Conservation (phyloP, 371 early-diverging fungal genomes). For the Actinomucor elegans region DNA sequence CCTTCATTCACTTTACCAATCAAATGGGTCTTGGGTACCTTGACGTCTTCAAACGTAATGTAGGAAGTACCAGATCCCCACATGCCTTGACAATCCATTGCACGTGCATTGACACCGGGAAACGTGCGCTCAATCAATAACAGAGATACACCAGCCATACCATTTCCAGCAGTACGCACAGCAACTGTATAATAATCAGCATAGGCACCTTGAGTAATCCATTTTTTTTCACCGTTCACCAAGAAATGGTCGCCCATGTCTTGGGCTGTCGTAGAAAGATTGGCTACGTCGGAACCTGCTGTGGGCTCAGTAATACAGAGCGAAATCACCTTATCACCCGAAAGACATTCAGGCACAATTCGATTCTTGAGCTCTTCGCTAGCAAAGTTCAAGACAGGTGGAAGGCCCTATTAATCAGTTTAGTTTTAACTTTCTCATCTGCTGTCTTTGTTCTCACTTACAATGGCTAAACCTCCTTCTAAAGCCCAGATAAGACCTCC, state of each 20-base stretch:
- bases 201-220: conserved; percentile 85
- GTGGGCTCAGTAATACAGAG: conserved; percentile 71
- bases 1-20: conserved; percentile 88
- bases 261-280: conserved; percentile 70
- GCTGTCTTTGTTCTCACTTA: background rate
- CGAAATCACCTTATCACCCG: conserved; percentile 79
- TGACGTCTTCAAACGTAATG: conserved; percentile 83
- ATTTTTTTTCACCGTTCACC: conserved; percentile 87
- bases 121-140: conserved; percentile 77
- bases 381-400: conserved; percentile 81
- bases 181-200: conserved; percentile 74
- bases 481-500: conserved; percentile 88
- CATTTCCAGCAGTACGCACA: conserved; percentile 76
- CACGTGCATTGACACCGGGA: conserved; percentile 80
- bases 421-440: background rate
- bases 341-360: conserved; percentile 69
- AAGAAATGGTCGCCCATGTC: conserved; percentile 74
- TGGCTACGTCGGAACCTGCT: conserved; percentile 84
- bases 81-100: conserved; percentile 74
- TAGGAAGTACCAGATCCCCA: conserved; percentile 82
- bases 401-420: conserved; percentile 47
- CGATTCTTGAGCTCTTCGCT: conserved; percentile 66
- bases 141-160: conserved; percentile 84
- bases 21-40: conserved; percentile 79
- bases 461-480: conserved; percentile 69